phyloP scores from a whole-genome alignment of 2,329 filamentous ascomycete species.

The Sporothrix humicola region DNA sequence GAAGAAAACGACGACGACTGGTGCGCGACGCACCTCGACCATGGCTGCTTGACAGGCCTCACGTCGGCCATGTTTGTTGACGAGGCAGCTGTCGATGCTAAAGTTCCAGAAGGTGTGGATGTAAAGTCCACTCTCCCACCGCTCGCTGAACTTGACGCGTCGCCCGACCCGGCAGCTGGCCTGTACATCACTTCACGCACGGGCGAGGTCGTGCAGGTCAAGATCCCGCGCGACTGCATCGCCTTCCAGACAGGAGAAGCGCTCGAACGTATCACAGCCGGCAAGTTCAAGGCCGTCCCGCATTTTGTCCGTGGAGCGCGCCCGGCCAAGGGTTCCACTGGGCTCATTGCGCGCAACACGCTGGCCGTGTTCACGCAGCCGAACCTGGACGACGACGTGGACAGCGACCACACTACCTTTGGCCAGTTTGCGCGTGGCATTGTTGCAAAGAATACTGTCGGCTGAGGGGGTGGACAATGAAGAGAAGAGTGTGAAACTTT shows the following conservation, averaged over 20 bases:
- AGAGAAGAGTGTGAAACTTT: neutral
- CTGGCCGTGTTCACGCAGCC: conserved; percentile 97
- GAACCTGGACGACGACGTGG: conserved; percentile 81
- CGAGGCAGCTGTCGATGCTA: conserved; percentile 57
- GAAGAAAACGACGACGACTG: conserved; percentile 73
- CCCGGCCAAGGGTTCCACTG: conserved; percentile 46
- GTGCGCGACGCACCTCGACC: conserved; percentile 90
- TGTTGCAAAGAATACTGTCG: conserved; percentile 64
- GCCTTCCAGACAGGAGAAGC: conserved; percentile 97
- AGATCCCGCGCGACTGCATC: conserved; percentile 87
- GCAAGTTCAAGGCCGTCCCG: conserved; percentile 90
- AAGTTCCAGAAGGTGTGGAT: conserved; percentile 42
- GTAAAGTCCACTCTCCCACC: conserved; percentile 46
- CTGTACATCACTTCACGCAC: conserved; percentile 92
- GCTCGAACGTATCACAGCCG: conserved; percentile 86
- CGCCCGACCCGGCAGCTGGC: conserved; percentile 83
- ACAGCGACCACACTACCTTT: conserved; percentile 71
- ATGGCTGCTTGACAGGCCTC: conserved; percentile 90
- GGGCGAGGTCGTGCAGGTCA: conserved; percentile 84
- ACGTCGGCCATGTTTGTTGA: conserved; percentile 97
- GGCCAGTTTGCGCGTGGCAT: conserved; percentile 73
- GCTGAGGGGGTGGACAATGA: neutral
- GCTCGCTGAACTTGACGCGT: conserved; percentile 72
- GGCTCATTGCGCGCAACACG: conserved; percentile 77
- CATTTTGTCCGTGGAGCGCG: conserved; percentile 88